These are phyloP conservation scores for Colletotrichum neosansevieriae DNA, from an alignment of 2,329 filamentous ascomycete genomes.

Conservation along the genomic window DNA sequence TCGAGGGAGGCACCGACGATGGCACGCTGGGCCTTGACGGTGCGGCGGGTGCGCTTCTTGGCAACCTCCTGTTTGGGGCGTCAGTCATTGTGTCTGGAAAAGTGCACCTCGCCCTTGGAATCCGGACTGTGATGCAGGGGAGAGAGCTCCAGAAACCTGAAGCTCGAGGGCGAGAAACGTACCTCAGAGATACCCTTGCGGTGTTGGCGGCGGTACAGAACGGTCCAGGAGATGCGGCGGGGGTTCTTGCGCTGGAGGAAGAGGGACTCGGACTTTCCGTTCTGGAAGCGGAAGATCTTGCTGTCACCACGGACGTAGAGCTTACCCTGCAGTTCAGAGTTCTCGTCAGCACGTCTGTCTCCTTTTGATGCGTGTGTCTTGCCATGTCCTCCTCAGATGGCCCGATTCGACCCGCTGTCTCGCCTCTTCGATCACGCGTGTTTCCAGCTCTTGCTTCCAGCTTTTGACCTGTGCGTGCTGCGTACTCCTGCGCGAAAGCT, in stretches of 20 bases:
- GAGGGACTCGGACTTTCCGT: slow-evolving; percentile 99
- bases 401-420: no score
- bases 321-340: slow-evolving; percentile 80
- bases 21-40: slow-evolving; percentile 98
- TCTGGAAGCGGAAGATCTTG: slow-evolving; percentile 99
- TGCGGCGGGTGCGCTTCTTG: slow-evolving; percentile 99
- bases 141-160: no score
- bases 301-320: slow-evolving; percentile 99
- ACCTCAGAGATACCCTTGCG: slow-evolving; percentile 99
- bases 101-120: no score
- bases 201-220: slow-evolving; percentile 98
- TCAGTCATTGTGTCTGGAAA: slow-evolving; percentile 49
- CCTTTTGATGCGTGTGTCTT: slow-evolving; percentile 6
- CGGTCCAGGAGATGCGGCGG: slow-evolving; percentile 98
- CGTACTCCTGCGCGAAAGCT: background rate
- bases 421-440: slow-evolving; percentile 13
- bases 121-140: no score
- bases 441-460: background rate
- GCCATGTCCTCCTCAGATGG: background rate
- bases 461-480: background rate
- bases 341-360: slow-evolving; percentile 45
- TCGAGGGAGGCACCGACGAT: slow-evolving; percentile 99
- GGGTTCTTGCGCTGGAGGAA: slow-evolving; percentile 99
- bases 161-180: slow-evolving; percentile 56
- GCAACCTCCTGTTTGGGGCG: slow-evolving; percentile 85